Percentiles rank a stretch among this genome's conserved stretches.
Conservation (phyloP, 2,329 filamentous ascomycete genomes). For the Epichloe scottii region DNA sequence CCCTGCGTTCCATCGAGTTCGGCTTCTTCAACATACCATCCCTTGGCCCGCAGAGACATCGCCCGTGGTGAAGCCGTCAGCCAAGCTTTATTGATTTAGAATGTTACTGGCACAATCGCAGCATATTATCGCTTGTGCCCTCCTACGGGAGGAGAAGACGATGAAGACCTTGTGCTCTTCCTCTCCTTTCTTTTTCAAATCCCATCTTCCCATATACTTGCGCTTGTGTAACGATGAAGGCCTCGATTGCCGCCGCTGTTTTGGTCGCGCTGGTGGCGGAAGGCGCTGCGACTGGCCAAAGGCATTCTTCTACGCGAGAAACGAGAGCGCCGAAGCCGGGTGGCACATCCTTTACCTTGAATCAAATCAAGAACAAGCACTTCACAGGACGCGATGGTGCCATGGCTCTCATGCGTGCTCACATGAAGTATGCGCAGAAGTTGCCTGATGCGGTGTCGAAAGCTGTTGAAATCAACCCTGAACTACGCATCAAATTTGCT, state of each 20-base stretch:
- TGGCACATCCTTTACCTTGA: constrained; percentile 15
- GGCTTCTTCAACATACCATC: not conserved
- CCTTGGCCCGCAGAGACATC: not conserved
- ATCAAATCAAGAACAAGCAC: constrained; percentile 21
- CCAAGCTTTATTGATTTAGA: not conserved
- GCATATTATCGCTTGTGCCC: too few relatives aligned
- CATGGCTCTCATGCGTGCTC: constrained; percentile 18
- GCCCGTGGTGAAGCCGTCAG: not conserved
- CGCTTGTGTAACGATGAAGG: constrained; percentile 2
- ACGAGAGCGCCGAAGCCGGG: not conserved
- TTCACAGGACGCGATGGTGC: constrained; percentile 22
- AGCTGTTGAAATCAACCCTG: constrained; percentile 12
- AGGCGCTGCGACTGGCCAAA: not conserved
- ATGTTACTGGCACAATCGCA: not conserved
- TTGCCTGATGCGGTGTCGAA: constrained; percentile 16
- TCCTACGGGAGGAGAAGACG: too few relatives aligned
- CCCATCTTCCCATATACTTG: too few relatives aligned
- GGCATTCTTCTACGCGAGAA: not conserved
- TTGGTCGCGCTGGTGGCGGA: constrained; percentile 6
- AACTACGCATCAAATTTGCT: constrained; percentile 14
- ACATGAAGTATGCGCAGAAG: constrained; percentile 24
- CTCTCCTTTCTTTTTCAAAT: not conserved
- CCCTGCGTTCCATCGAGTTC: not conserved
- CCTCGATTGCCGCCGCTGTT: constrained; percentile 1
- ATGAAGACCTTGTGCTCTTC: not conserved